Percentiles rank a stretch among this genome's conserved stretches.
Evolutionary conservation across 2,329 filamentous ascomycete genomes (phyloP).

Genomic region (Hawksworthiomyces lignivorus): DNA sequence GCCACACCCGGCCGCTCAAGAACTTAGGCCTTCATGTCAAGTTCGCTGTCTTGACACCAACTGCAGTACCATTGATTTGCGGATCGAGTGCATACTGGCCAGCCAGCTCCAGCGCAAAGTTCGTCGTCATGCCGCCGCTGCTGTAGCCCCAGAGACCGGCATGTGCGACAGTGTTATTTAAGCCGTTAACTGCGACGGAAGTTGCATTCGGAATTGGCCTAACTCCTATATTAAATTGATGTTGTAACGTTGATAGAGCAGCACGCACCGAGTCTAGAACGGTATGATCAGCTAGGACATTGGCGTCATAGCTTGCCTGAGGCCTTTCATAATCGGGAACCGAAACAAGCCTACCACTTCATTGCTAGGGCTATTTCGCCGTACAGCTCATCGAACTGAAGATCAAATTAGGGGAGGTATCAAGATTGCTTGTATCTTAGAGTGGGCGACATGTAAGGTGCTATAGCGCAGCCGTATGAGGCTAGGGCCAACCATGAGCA

Average conservation of each 20-base stretch:
- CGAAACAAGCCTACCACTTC: conserved; percentile 32
- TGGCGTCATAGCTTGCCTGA: conserved; percentile 32
- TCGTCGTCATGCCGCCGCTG: conserved; percentile 38
- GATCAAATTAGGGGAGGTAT: conserved; percentile 28
- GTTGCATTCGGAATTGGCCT: too few species aligned
- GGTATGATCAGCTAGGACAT: conserved; percentile 30
- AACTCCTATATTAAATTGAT: too few species aligned
- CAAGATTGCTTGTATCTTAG: conserved; percentile 28
- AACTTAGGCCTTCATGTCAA: conserved; percentile 24
- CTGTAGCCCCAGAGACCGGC: conserved; percentile 44
- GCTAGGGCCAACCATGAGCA: too few species aligned
- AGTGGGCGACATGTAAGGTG: conserved; percentile 34
- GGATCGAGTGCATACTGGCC: conserved; percentile 37
- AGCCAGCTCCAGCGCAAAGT: conserved; percentile 35
- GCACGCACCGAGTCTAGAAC: conserved; percentile 35
- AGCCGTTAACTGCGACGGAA: conserved; percentile 21
- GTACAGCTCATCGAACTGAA: conserved; percentile 17
- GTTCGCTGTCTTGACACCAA: conserved; percentile 36
- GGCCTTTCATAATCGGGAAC: conserved; percentile 36
- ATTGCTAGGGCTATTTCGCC: conserved; percentile 28
- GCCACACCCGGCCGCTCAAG: conserved; percentile 25
- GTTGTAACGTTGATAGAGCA: conserved; percentile 20
- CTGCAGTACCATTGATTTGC: conserved; percentile 31
- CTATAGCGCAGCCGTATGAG: too few species aligned
- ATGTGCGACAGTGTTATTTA: conserved; percentile 17